Percentiles rank a stretch among this genome's conserved stretches.
These are phyloP conservation scores for Zygoascus tannicola DNA, from an alignment of 805 yeast species.

Conservation along the genomic window DNA sequence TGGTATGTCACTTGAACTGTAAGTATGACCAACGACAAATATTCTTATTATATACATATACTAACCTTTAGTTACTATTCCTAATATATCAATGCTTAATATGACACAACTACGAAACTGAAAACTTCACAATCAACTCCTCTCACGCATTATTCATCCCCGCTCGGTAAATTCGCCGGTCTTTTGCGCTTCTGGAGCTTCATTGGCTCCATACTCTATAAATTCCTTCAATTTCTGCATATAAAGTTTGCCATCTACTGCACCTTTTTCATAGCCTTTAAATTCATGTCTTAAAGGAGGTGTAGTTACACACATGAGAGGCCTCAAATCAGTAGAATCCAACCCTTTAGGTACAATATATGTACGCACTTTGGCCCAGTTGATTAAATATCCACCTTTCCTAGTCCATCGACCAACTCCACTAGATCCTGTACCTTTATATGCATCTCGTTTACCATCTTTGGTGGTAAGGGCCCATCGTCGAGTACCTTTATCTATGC, in stretches of 20 bases:
- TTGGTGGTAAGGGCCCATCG: constrained; percentile 77
- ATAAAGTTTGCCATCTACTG: constrained; percentile 64
- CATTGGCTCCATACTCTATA: constrained; percentile 55
- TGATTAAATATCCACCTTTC: constrained; percentile 64
- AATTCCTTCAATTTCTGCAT: constrained; percentile 65
- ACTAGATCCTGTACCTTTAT: constrained; percentile 93
- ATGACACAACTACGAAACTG: no score
- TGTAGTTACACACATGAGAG: constrained; percentile 66
- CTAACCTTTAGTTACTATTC: constrained; percentile 9
- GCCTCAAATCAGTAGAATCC: constrained; percentile 41
- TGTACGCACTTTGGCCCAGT: constrained; percentile 83
- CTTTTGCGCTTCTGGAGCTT: constrained; percentile 16
- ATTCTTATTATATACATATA: neutral
- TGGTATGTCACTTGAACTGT: constrained; percentile 79
- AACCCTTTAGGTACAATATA: constrained; percentile 66
- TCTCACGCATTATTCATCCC: constrained; percentile 4
- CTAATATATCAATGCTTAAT: no score
- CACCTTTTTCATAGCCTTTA: constrained; percentile 61
- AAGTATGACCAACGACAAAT: no score
- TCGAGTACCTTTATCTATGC: constrained; percentile 67
- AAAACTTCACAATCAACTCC: neutral
- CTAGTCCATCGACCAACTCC: constrained; percentile 79
- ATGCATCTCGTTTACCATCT: constrained; percentile 87
- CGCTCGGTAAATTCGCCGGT: constrained; percentile 12
- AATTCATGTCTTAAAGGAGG: constrained; percentile 62